phyloP scores from a whole-genome alignment of 139 green algal species.

The Micractinium conductrix region DNA sequence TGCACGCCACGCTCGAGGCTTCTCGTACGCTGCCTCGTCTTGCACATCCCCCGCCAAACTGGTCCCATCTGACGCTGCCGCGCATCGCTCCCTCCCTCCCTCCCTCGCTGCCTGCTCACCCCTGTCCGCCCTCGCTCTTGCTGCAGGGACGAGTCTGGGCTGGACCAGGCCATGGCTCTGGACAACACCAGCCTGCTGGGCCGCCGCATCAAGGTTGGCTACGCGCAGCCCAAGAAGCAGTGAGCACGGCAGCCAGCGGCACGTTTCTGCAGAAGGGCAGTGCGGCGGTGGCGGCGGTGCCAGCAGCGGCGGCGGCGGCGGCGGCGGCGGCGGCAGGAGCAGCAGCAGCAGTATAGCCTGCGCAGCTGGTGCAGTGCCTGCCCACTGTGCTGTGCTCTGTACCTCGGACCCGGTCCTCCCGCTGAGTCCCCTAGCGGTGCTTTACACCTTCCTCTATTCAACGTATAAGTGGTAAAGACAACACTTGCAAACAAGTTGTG shows the following conservation, averaged over 20 bases:
- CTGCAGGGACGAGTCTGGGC: conserved; percentile 21
- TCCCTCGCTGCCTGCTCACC: neutral
- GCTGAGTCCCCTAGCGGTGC: no score
- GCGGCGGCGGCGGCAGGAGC: neutral
- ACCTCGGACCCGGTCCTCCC: no score
- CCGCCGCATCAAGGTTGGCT: conserved; percentile 73
- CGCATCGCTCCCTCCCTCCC: neutral
- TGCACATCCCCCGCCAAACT: neutral
- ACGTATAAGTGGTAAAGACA: no score
- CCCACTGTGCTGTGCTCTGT: neutral
- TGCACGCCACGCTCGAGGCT: neutral
- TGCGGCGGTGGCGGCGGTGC: neutral
- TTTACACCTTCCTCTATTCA: no score
- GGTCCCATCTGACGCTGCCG: neutral
- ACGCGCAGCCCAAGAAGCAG: conserved; percentile 72
- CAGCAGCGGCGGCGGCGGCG: neutral
- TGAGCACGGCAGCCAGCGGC: neutral
- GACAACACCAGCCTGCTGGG: conserved; percentile 67
- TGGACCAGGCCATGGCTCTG: conserved; percentile 66
- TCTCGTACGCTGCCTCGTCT: neutral
- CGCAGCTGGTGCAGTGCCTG: neutral
- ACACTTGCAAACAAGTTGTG: no score
- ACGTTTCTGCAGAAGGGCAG: no score
- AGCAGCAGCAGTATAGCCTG: neutral
- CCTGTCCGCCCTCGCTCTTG: neutral